phyloP scores from a whole-genome alignment of 768 basidiomycete species.

The Russula vinacea region DNA sequence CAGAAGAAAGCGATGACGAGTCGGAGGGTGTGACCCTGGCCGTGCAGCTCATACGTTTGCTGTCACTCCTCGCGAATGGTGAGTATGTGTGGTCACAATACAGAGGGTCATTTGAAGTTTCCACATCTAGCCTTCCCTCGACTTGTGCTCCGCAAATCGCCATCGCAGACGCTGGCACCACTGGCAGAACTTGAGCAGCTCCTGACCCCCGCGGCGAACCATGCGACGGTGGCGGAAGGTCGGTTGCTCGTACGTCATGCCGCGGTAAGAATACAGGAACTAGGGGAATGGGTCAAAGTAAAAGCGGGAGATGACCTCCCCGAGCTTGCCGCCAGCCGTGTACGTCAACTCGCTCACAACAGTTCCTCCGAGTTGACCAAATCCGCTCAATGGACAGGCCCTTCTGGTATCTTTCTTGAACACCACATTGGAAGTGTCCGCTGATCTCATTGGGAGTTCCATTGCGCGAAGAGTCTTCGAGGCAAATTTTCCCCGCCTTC shows the following conservation, averaged over 20 bases:
- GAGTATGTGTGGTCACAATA: constrained; percentile 1
- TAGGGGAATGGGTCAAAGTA: constrained; percentile 16
- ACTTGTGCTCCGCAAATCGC: constrained; percentile 22
- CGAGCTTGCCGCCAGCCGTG: constrained; percentile 21
- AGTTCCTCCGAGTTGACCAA: neutral
- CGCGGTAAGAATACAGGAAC: constrained; percentile 15
- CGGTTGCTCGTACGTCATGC: constrained; percentile 21
- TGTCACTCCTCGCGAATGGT: constrained; percentile 31
- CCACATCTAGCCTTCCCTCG: constrained; percentile 32
- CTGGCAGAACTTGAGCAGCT: constrained; percentile 23
- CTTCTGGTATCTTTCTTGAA: constrained; percentile 26
- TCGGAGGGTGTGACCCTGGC: constrained; percentile 9
- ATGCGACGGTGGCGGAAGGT: constrained; percentile 14
- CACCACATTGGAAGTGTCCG: constrained; percentile 23
- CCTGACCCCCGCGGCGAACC: constrained; percentile 2
- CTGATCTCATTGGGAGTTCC: constrained; percentile 22
- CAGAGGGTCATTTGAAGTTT: neutral
- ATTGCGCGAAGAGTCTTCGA: constrained; percentile 27
- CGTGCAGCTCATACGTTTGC: constrained; percentile 32
- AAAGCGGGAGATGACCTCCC: constrained; percentile 6
- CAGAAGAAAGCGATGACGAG: constrained; percentile 27
- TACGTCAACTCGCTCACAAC: constrained; percentile 1
- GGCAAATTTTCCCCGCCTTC: constrained; percentile 24
- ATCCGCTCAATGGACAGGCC: constrained; percentile 5
- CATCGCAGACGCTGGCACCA: constrained; percentile 18